Conservation (phyloP, 306 rosid genomes). For the Cicer cuneatum region DNA sequence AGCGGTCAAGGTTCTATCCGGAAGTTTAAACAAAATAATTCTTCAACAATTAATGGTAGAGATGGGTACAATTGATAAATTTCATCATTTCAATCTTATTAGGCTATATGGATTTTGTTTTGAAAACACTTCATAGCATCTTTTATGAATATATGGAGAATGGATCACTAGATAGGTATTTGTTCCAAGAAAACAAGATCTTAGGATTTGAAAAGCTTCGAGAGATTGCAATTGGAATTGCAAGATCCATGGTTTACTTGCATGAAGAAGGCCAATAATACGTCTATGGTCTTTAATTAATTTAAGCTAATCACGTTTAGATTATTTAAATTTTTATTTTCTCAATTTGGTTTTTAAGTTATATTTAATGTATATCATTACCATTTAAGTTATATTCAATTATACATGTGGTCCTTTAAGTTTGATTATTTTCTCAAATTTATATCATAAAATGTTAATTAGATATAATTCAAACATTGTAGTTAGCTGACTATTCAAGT, state of each 20-base stretch:
- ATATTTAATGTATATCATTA: too few species aligned
- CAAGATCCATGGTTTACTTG: neutral
- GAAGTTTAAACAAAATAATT: slow-evolving; percentile 39
- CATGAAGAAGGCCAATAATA: neutral
- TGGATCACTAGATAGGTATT: slow-evolving; percentile 51
- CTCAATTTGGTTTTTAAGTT: too few species aligned
- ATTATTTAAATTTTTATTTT: too few species aligned
- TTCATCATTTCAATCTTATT: slow-evolving; percentile 53
- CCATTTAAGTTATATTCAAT: too few species aligned
- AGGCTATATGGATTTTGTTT: slow-evolving; percentile 51
- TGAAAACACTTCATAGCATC: slow-evolving; percentile 48
- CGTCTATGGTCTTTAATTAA: too few species aligned
- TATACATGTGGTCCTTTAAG: too few species aligned
- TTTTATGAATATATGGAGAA: slow-evolving; percentile 52
- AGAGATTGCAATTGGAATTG: slow-evolving; percentile 1
- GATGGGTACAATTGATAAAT: slow-evolving; percentile 35
- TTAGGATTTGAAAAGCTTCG: neutral
- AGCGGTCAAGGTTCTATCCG: slow-evolving; percentile 55
- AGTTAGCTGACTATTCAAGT: too few species aligned
- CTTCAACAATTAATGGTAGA: slow-evolving; percentile 52
- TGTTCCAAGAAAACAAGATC: slow-evolving; percentile 26
- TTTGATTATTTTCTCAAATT: too few species aligned
- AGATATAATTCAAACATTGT: too few species aligned
- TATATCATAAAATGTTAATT: too few species aligned
- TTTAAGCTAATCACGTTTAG: too few species aligned